Base-by-base conservation (phyloP, 352 stramenopile species). In the Globisporangium canariense region DNA sequence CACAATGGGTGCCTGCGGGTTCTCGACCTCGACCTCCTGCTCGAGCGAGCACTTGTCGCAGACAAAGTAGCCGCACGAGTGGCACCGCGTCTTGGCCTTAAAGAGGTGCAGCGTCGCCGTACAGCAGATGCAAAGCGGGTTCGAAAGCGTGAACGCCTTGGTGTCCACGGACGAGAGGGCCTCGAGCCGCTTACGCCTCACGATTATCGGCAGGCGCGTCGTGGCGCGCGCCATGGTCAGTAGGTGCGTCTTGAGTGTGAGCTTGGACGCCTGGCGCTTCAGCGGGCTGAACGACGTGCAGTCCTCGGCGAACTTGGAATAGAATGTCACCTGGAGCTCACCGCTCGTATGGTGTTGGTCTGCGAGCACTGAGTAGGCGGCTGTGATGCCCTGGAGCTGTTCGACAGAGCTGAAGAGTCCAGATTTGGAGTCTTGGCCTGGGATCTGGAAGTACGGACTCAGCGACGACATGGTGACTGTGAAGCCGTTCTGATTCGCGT, bases 31-130 rank as follows among this genome's bases (percentile, higher is more conserved):
- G 9, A 78, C 71, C 38, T 82, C 69, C 65, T 83, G 78, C 25
- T 64, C 61, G 14, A 76, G 59, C 0, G 74, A 76, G 58, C 78
- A 87, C 51, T 75, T 78, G 22, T 83, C 69, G 46, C 78, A 87
- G 3, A 84, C 76, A 41, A 83, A 68, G 55, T 78, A 84, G n/a
- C 74, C 76, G 30, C 78, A 87, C 20, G 80, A 38, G 65, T 70
- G 73, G 53, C 78, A 87, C 25, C 82, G 57, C 0, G 67, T 60
- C 67, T 71, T 81, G 25, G 57, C 73, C 3, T 68, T 73, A 13
- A 75, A 64, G 4, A 65, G 43, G 43, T 64, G 65, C 41, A 84
- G 80, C 3, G 74, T 78, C 10, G 71, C 65, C 50, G 64, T 70
- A 43, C 78, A 87, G 38, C 76, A 83, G 40, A 76, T 69, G 58